These are phyloP conservation scores for Penicillium sp. DNA, from an alignment of 2,329 filamentous ascomycete species.

Conservation along the genomic window DNA sequence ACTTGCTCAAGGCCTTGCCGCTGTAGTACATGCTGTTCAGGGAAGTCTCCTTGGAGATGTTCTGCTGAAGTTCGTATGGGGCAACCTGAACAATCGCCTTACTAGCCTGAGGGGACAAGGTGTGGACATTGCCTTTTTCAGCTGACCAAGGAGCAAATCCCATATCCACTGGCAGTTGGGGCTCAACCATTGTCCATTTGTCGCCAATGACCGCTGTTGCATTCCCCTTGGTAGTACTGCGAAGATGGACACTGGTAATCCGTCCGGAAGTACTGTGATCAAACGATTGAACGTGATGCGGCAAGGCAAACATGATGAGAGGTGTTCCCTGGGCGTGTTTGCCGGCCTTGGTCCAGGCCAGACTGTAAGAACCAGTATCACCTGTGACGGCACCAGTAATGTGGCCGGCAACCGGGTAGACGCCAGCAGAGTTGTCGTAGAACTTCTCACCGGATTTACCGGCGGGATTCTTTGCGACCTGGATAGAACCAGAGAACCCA, in stretches of 20 bases:
- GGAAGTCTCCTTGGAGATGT: conserved; percentile 74
- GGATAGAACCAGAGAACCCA: conserved; percentile 77
- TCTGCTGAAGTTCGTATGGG: conserved; percentile 73
- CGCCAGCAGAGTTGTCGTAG: conserved; percentile 76
- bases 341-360: conserved; percentile 75
- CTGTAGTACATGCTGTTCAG: conserved; percentile 90
- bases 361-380: conserved; percentile 69
- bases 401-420: conserved; percentile 69
- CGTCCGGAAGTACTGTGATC: conserved; percentile 58
- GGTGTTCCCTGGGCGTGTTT: conserved; percentile 56
- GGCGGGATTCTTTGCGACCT: conserved; percentile 76
- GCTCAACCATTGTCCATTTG: conserved; percentile 78
- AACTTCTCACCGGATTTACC: conserved; percentile 63
- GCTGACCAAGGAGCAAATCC: conserved; percentile 79
- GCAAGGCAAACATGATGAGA: conserved; percentile 83
- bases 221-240: conserved; percentile 83
- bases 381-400: conserved; percentile 65
- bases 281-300: conserved; percentile 82
- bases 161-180: conserved; percentile 72
- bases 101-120: conserved; percentile 56
- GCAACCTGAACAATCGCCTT: conserved; percentile 65
- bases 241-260: conserved; percentile 62
- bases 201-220: conserved; percentile 73
- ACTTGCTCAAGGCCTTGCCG: conserved; percentile 83
- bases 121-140: conserved; percentile 38